Evolutionary conservation across 2,329 filamentous ascomycete genomes (phyloP).

Genomic region (Karstenula rhodostoma): DNA sequence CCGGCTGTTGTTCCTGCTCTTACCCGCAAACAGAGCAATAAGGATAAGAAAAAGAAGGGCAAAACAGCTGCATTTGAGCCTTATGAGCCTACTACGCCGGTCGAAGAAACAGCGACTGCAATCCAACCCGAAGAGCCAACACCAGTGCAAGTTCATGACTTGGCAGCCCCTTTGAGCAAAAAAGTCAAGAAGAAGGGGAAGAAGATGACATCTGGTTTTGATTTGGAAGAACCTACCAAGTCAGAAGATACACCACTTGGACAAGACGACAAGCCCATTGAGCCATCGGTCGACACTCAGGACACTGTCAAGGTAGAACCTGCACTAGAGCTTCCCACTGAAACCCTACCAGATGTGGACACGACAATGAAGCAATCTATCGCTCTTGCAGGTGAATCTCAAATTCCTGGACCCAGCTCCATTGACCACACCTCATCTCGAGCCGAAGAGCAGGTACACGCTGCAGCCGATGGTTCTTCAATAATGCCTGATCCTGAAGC

Average conservation of each 20-base stretch:
- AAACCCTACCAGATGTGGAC: neutral
- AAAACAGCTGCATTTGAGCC: conserved; percentile 19
- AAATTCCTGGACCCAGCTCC: neutral
- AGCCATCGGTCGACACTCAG: conserved; percentile 2
- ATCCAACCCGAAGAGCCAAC: neutral
- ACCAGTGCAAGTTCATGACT: conserved; percentile 8
- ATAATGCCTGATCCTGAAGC: conserved; percentile 1
- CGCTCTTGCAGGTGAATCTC: neutral
- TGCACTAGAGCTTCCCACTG: neutral
- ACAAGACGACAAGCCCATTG: conserved; percentile 2
- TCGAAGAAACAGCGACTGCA: conserved; percentile 8
- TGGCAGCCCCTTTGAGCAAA: conserved; percentile 31
- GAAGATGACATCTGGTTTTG: conserved; percentile 22
- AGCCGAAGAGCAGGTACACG: conserved; percentile 1
- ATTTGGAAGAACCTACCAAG: conserved; percentile 16
- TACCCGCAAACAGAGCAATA: conserved; percentile 38
- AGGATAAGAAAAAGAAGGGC: conserved; percentile 36
- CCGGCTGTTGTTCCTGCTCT: conserved; percentile 22
- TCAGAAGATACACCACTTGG: conserved; percentile 12
- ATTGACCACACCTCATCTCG: neutral
- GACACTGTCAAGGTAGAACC: neutral
- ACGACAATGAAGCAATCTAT: conserved; percentile 9
- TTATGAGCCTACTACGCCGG: conserved; percentile 15
- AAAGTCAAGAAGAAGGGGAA: conserved; percentile 42
- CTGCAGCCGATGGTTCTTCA: neutral